These are phyloP conservation scores for Lachnellula willkommii DNA, from an alignment of 2,329 filamentous ascomycete species.

Conservation along the genomic window DNA sequence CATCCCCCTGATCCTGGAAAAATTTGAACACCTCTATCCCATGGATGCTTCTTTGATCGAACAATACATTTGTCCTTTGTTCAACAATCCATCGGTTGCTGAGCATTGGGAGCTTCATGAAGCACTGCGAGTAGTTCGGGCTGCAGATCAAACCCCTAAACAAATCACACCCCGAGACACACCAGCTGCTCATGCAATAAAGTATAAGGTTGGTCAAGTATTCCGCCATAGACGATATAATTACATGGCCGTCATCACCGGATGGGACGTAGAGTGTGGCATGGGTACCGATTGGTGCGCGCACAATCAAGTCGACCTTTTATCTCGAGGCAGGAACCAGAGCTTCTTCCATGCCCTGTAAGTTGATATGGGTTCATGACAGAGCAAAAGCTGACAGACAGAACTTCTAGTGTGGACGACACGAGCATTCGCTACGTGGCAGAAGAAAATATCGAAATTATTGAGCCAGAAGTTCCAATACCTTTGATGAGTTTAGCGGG, in stretches of 20 bases:
- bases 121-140: constrained; percentile 50
- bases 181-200: constrained; percentile 39
- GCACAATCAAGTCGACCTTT: constrained; percentile 56
- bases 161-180: constrained; percentile 33
- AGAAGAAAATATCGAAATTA: constrained; percentile 72
- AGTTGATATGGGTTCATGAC: constrained; percentile 37
- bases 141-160: constrained; percentile 50
- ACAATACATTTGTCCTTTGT: constrained; percentile 32
- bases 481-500: constrained; percentile 67
- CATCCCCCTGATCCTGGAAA: constrained; percentile 32
- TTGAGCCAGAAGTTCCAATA: constrained; percentile 48
- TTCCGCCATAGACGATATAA: constrained; percentile 77
- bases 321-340: constrained; percentile 56
- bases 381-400: constrained; percentile 20
- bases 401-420: constrained; percentile 53
- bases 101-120: constrained; percentile 39
- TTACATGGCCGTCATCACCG: constrained; percentile 77
- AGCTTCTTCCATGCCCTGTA: constrained; percentile 85
- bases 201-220: constrained; percentile 72
- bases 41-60: constrained; percentile 37
- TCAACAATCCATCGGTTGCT: constrained; percentile 28
- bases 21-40: constrained; percentile 33
- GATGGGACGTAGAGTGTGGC: constrained; percentile 64
- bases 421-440: constrained; percentile 69
- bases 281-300: constrained; percentile 55